Evolutionary conservation across 2,329 filamentous ascomycete species (phyloP).

Genomic region (Fusarium sp.): DNA sequence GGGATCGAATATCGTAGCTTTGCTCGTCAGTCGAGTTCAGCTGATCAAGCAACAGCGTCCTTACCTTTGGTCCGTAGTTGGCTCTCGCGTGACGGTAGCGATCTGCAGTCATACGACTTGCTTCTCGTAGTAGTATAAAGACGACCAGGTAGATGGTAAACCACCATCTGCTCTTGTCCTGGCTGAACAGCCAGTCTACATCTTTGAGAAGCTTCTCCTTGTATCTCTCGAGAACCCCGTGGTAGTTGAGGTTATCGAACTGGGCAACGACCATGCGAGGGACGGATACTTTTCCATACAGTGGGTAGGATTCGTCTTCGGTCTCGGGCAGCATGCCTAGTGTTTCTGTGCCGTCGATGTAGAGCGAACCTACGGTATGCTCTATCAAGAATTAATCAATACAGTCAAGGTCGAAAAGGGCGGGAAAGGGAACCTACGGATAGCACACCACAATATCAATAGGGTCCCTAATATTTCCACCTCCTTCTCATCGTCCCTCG

Average conservation of each 20-base stretch:
- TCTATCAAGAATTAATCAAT: constrained; percentile 44
- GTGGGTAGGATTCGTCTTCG: constrained; percentile 50
- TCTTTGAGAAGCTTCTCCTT: constrained; percentile 47
- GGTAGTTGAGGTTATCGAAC: constrained; percentile 54
- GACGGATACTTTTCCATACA: constrained; percentile 50
- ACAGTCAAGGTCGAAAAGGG: neutral
- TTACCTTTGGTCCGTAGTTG: constrained; percentile 45
- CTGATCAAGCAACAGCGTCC: neutral
- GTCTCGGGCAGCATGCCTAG: constrained; percentile 52
- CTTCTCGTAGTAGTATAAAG: constrained; percentile 56
- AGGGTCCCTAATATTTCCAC: constrained; percentile 52
- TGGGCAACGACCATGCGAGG: constrained; percentile 58
- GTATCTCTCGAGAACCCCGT: constrained; percentile 49
- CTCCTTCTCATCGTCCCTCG: constrained; percentile 39
- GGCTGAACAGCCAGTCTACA: constrained; percentile 49
- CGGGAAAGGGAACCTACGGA: constrained; percentile 50
- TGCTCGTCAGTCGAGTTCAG: neutral
- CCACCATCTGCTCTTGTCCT: constrained; percentile 46
- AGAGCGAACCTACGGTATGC: constrained; percentile 56
- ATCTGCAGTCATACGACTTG: constrained; percentile 53
- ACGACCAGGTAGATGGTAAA: constrained; percentile 51
- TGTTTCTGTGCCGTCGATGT: constrained; percentile 52
- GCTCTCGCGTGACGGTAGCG: constrained; percentile 55
- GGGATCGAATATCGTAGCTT: constrained; percentile 53
- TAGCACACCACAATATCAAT: constrained; percentile 58